Conservation (phyloP, 1,284 basidiomycete species). For the Boletus holoroseus region DNA sequence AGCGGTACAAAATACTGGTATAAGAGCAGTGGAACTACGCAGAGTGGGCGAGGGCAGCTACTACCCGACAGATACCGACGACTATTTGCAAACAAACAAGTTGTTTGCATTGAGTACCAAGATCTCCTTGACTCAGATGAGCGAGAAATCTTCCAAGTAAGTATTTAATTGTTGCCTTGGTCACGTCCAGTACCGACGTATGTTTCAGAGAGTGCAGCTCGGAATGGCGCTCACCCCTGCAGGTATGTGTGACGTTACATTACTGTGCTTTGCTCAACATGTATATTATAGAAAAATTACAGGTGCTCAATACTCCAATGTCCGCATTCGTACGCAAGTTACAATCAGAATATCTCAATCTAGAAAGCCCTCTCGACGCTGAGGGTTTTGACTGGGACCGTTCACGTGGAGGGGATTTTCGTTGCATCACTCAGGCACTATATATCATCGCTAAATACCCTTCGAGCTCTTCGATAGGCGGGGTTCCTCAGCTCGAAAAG, state of each 20-base stretch:
- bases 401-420: slow-evolving; percentile 57
- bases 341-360: slow-evolving; percentile 41
- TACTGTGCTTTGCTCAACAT: not conserved
- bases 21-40: slow-evolving; percentile 23
- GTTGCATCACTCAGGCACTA: slow-evolving; percentile 51
- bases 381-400: slow-evolving; percentile 52
- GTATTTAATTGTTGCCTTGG: not conserved
- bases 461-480: slow-evolving; percentile 31
- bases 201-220: slow-evolving; percentile 60
- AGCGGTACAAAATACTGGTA: slow-evolving; percentile 54
- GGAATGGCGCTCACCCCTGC: slow-evolving; percentile 75
- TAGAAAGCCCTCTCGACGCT: slow-evolving; percentile 37
- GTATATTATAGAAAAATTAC: slow-evolving; percentile 50
- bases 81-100: slow-evolving; percentile 59
- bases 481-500: slow-evolving; percentile 45
- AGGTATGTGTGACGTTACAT: slow-evolving; percentile 28
- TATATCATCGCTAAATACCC: slow-evolving; percentile 46
- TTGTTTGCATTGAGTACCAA: slow-evolving; percentile 68
- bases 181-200: not conserved
- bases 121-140: slow-evolving; percentile 55
- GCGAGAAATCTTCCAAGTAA: slow-evolving; percentile 71
- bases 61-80: slow-evolving; percentile 49
- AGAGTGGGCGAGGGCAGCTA: slow-evolving; percentile 28
- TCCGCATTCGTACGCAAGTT: slow-evolving; percentile 51
- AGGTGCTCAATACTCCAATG: slow-evolving; percentile 52